phyloP scores from a whole-genome alignment of 768 basidiomycete species.

The Lyophyllum shimeji region DNA sequence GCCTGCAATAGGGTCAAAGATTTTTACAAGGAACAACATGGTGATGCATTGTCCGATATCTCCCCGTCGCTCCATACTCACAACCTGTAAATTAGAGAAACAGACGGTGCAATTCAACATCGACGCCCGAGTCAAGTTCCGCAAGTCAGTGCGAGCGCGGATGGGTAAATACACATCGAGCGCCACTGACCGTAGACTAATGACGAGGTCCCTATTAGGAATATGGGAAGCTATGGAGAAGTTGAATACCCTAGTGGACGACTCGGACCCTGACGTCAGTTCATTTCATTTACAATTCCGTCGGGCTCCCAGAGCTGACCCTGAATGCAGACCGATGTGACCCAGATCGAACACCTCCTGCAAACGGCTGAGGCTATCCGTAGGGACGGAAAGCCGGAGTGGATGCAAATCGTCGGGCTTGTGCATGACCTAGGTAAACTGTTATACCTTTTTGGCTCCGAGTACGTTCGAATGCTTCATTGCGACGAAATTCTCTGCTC shows the following conservation, averaged over 20 bases:
- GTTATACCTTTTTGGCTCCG: conserved; percentile 75
- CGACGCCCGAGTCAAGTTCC: conserved; percentile 6
- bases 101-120: conserved; percentile 48
- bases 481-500: neutral
- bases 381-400: conserved; percentile 81
- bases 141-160: conserved; percentile 4
- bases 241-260: conserved; percentile 85
- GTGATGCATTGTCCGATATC: neutral
- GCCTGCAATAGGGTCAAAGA: conserved; percentile 17
- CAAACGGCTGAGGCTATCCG: conserved; percentile 89
- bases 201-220: conserved; percentile 18
- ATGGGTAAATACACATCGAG: neutral
- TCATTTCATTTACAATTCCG: neutral
- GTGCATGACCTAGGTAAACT: conserved; percentile 90
- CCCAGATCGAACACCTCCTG: conserved; percentile 88
- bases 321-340: conserved; percentile 56
- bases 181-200: neutral
- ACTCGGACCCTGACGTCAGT: conserved; percentile 85
- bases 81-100: conserved; percentile 51
- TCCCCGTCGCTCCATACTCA: neutral
- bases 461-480: conserved; percentile 21
- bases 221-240: conserved; percentile 86
- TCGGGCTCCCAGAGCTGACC: neutral
- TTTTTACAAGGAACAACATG: conserved; percentile 18
- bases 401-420: conserved; percentile 88